Evolutionary conservation across 169 alveolate species (phyloP).

Genomic region (Pseudocohnilembus persalinus): DNA sequence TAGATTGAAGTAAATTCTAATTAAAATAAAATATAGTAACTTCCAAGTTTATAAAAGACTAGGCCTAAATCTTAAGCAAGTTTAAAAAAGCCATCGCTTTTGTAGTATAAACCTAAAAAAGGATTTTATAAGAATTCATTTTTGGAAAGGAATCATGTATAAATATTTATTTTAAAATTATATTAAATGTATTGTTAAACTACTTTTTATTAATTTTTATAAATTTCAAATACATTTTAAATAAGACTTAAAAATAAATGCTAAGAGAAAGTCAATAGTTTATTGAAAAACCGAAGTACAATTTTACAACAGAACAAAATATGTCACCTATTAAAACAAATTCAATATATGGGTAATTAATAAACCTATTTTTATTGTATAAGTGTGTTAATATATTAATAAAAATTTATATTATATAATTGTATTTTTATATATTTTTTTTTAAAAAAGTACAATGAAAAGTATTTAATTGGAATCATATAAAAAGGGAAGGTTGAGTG

Average conservation of each 20-base stretch:
- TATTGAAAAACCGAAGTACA: too few relatives aligned
- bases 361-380: not conserved
- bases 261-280: too few relatives aligned
- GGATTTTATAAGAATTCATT: too few relatives aligned
- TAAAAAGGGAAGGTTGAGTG: slow-evolving; percentile 13
- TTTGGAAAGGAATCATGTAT: too few relatives aligned
- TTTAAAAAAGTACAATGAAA: not conserved
- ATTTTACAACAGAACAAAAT: not conserved
- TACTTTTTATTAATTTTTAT: too few relatives aligned
- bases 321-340: not conserved
- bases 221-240: too few relatives aligned
- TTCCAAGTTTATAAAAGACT: not conserved
- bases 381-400: not conserved
- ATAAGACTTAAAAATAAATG: too few relatives aligned
- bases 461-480: not conserved
- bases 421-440: not conserved
- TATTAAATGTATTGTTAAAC: too few relatives aligned
- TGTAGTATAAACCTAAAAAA: not conserved
- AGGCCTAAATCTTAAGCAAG: slow-evolving; percentile 2
- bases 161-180: too few relatives aligned
- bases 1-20: not conserved
- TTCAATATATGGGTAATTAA: not conserved
- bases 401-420: not conserved
- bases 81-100: not conserved
- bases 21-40: not conserved